These are phyloP conservation scores for Spinellus fusiger DNA, from an alignment of 192 early-diverging fungal genomes.

Conservation along the genomic window DNA sequence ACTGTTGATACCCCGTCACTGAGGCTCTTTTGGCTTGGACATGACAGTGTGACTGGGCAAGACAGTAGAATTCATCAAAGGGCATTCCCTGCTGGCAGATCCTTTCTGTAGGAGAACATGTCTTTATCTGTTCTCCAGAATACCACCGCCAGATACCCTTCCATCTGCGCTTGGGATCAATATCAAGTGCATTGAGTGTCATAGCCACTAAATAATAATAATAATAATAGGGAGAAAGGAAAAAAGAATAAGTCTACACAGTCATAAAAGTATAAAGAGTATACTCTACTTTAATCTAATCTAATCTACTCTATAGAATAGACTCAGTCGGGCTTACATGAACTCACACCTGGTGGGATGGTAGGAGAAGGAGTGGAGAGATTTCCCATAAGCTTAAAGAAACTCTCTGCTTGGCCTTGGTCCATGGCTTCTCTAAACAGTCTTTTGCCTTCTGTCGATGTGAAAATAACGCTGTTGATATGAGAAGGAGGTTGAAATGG, in stretches of 20 bases:
- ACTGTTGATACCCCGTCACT: conserved; percentile 58
- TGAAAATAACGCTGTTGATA: conserved; percentile 5
- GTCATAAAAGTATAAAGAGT: neutral
- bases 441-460: conserved; percentile 21
- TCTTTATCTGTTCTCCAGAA: conserved; percentile 13
- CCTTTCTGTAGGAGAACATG: conserved; percentile 12
- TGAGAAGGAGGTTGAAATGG: neutral
- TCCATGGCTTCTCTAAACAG: conserved; percentile 21
- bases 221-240: neutral
- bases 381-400: conserved; percentile 26
- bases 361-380: conserved; percentile 16
- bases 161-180: conserved; percentile 26
- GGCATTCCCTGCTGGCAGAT: conserved; percentile 12
- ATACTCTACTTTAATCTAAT: too few species aligned
- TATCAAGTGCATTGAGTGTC: conserved; percentile 26
- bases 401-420: conserved; percentile 21
- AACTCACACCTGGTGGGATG: conserved; percentile 9
- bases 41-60: conserved; percentile 77
- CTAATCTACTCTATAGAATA: too few species aligned
- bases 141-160: conserved; percentile 28
- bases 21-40: conserved; percentile 65
- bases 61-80: conserved; percentile 33
- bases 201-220: conserved; percentile 16
- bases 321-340: conserved; percentile 15
- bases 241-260: neutral